Evolutionary conservation across 2,329 filamentous ascomycete genomes (phyloP).

Genomic region (Dothiorella sarmentorum): DNA sequence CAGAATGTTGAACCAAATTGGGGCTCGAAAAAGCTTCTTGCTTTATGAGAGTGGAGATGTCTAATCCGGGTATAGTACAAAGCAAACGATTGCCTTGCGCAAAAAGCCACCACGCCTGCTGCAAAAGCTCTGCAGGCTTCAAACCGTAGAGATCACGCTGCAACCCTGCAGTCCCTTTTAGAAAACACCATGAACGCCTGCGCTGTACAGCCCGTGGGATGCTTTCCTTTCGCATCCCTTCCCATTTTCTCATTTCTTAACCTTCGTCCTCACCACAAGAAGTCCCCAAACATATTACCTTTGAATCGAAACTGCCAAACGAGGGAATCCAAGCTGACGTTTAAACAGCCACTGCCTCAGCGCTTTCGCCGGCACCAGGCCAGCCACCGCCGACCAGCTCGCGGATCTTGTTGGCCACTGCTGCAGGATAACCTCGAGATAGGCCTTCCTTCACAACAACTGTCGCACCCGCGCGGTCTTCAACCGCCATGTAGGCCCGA

Average conservation of each 20-base stretch:
- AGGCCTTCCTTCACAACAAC: conserved; percentile 85
- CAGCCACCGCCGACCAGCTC: conserved; percentile 64
- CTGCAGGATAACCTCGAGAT: conserved; percentile 81
- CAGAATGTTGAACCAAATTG: not conserved
- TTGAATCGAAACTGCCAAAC: not conserved
- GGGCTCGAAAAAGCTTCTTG: not conserved
- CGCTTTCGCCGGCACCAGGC: conserved; percentile 19
- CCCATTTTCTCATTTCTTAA: not conserved
- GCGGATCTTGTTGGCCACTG: conserved; percentile 89
- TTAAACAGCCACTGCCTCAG: not conserved
- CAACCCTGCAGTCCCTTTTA: not conserved
- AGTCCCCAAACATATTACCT: not conserved
- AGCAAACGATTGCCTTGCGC: conserved; percentile 5
- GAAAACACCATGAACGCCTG: conserved; percentile 3
- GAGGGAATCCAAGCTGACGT: not conserved
- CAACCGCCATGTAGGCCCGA: conserved; percentile 79
- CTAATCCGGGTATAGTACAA: conserved; percentile 14
- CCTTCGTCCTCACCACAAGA: not conserved
- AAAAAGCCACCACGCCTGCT: conserved; percentile 3
- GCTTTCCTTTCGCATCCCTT: not conserved
- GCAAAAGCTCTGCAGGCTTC: not conserved
- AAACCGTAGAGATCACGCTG: not conserved
- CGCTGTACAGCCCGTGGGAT: conserved; percentile 1
- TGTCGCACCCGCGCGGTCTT: conserved; percentile 74
- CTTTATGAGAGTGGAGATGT: conserved; percentile 14